Base-by-base conservation (phyloP, 2,329 filamentous ascomycete species). In the Microascus cirrosus region DNA sequence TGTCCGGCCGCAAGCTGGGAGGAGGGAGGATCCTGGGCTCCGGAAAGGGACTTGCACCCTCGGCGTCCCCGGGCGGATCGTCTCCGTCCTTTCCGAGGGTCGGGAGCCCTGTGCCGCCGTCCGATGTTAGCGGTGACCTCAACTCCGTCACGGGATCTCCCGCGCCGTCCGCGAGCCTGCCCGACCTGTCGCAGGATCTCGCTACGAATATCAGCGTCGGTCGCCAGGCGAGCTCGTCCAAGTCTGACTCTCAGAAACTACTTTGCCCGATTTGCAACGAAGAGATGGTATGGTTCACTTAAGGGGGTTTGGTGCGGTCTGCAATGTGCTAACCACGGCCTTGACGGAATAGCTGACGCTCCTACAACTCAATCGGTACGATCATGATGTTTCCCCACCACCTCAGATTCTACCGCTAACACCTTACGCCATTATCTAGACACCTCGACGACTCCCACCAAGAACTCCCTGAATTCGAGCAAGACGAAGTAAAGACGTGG, bases 251-350 rank as follows among this genome's bases (percentile, higher is more conserved):
- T 56, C 82, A 82, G 62, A 82, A 82, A 70, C 83, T 99, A 60
- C 84, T 93, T 58, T 99, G 94, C 70, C 94, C 94, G n/a, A 99
- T 99, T 68, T 99, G 94, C 73, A 91, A 86, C 65, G 95, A 97
- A 74, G 92, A 96, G 72, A 99, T 99, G 94, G 91, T 94, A 75
- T 56, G 36, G 8, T 53, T 20, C n/a, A n/a, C 22, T 6, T 2
- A 11, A 22, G 7, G n/a, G 6, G 45, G 2, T 2, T 11, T 20
- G 45, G n/a, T 6, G 45, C 10, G n/a, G n/a, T 8, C 45, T 12
- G 7, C 24, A n/a, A 24, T 50, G 22, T 20, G 22, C 45, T 50
- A 50, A 68, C 54, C 57, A n/a, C 20, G 55, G 61, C 45, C 32
- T 36, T 52, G 18, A 25, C 11, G 24, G 20, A 39, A 22, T 66